Conservation (phyloP, 495 filamentous ascomycete species). For the Xylaria flabelliformis region DNA sequence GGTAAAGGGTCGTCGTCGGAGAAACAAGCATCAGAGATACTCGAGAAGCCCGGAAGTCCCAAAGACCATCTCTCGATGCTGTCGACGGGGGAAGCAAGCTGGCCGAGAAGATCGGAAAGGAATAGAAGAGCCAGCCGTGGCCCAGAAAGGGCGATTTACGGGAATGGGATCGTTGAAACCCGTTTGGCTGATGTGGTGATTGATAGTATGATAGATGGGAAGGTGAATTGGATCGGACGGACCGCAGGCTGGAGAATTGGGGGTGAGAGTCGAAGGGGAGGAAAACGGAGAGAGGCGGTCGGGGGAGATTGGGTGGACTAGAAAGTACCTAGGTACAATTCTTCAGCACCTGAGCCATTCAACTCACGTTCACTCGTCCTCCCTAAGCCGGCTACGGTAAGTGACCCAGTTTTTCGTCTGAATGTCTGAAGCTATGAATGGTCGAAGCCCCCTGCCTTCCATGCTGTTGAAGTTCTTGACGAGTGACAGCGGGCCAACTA, state of each 20-base stretch:
- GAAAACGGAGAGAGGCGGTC: constrained; percentile 29
- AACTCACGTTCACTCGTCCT: neutral
- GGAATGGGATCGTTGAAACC: constrained; percentile 17
- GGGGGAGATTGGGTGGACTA: constrained; percentile 20
- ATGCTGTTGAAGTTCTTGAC: neutral
- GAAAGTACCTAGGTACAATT: constrained; percentile 2
- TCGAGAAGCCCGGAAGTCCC: constrained; percentile 4
- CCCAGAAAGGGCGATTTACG: constrained; percentile 28
- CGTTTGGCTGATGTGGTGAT: constrained; percentile 21
- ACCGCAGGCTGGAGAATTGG: constrained; percentile 29
- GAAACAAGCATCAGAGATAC: constrained; percentile 30
- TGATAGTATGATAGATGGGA: constrained; percentile 24
- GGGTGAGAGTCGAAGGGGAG: constrained; percentile 30
- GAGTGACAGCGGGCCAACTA: constrained; percentile 23
- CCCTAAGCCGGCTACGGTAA: constrained; percentile 12
- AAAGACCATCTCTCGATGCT: constrained; percentile 26
- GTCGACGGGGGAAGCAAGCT: constrained; percentile 24
- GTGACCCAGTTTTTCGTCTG: constrained; percentile 1
- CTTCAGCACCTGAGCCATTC: neutral
- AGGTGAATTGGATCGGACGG: constrained; percentile 25
- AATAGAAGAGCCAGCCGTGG: constrained; percentile 29
- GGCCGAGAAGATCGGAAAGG: constrained; percentile 15
- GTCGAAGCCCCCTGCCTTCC: constrained; percentile 5
- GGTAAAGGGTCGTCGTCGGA: constrained; percentile 5
- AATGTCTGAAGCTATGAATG: constrained; percentile 11